Base-by-base conservation (phyloP, 2,329 filamentous ascomycete genomes). In the Coniella vitis region DNA sequence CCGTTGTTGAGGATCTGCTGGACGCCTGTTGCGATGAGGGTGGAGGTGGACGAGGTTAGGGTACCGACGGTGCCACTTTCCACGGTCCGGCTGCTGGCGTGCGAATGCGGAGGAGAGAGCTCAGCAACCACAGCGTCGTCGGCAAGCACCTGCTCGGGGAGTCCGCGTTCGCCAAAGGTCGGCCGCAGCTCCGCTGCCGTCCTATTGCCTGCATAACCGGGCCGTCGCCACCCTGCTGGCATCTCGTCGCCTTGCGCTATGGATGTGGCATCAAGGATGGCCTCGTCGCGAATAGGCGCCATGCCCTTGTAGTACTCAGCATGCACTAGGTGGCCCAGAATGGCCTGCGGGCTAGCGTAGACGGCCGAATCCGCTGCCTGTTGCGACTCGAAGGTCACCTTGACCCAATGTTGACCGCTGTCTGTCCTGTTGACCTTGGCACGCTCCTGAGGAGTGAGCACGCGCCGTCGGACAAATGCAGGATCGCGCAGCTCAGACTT, bases 331-430 rank as follows among this genome's bases (percentile, higher is more conserved):
- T 86, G 75, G 10, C 86, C 86, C 48, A 87, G 72, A 53, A 90
- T 79, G 51, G 75, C 76, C 65, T 89, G 83, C 0, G 86, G 86
- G 45, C 84, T 88, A 47, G 79, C 77, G 61, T 78, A 84, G 37
- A 83, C 69, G 19, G 86, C 86, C 10, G 79, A 73, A 51, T 87
- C 83, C 17, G 84, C 86, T 2, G 85, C 83, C 56, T 85, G 78
- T 42, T 76, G 74, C 37, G 82, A 87, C 66, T 89, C 86, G 59
- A 89, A 90, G 1, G 86, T 90, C 48, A 90, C 74, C 65, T 90
- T 90, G 59, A 96, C 89, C 91, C 91, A 97, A 71, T 95, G 87
- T 57, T 86, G 79, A 38, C 91, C 91, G 43, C 89, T 87, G 39
- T 84, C 85, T 54, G 88, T 90, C 53, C 77, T 79, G 66, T 90